Conservation (phyloP, 1,284 basidiomycete genomes). For the Leucoagaricus sp. region DNA sequence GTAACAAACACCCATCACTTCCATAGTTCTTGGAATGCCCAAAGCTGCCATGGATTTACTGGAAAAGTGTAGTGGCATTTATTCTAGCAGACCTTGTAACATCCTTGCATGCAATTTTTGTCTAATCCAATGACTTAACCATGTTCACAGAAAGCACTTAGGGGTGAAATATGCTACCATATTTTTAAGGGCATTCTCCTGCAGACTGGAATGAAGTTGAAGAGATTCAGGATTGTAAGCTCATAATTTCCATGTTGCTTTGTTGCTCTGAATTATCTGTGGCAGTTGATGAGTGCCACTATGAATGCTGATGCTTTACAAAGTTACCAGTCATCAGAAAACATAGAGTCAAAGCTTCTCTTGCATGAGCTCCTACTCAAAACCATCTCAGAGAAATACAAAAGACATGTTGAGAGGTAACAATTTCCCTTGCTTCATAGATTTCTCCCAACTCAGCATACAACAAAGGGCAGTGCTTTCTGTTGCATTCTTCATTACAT, state of each 20-base stretch:
- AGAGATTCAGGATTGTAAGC: conserved; percentile 32
- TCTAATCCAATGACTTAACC: not conserved
- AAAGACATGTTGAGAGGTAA: conserved; percentile 16
- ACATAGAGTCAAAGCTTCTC: conserved; percentile 25
- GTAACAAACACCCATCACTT: not conserved
- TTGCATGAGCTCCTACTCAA: conserved; percentile 22
- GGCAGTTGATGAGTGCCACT: conserved; percentile 27
- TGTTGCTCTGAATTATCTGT: not conserved
- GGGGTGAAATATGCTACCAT: conserved; percentile 19
- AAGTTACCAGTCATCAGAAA: conserved; percentile 25
- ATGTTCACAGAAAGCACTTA: not conserved
- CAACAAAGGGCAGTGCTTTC: conserved; percentile 31
- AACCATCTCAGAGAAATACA: not conserved
- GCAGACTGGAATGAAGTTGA: conserved; percentile 27
- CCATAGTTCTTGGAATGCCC: conserved; percentile 29
- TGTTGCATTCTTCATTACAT: conserved; percentile 27
- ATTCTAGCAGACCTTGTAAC: conserved; percentile 36
- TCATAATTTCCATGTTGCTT: too few species aligned
- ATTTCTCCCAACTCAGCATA: too few species aligned
- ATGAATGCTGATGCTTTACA: conserved; percentile 26
- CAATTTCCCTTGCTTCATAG: not conserved
- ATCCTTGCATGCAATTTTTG: conserved; percentile 27
- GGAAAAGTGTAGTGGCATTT: conserved; percentile 37
- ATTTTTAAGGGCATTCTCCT: conserved; percentile 26
- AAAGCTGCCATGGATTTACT: conserved; percentile 34